Evolutionary conservation across 2,329 filamentous ascomycete genomes (phyloP).

Genomic region (Gliomastix tumulicola): DNA sequence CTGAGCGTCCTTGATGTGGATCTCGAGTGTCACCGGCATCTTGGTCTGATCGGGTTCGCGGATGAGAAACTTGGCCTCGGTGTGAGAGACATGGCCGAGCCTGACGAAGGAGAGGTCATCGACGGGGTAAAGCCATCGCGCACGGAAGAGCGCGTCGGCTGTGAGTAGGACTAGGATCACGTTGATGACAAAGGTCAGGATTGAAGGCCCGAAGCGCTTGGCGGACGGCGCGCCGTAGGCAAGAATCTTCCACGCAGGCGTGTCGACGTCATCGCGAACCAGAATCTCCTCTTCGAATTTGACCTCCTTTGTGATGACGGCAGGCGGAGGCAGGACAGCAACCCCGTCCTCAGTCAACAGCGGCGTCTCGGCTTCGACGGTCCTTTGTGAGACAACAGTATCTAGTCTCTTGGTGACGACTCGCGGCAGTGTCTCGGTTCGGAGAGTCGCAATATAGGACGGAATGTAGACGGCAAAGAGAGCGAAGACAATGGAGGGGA

Average conservation of each 20-base stretch:
- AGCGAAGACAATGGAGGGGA: slow-evolving; percentile 49
- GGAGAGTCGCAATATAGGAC: slow-evolving; percentile 53
- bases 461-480: slow-evolving; percentile 61
- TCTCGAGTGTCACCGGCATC: slow-evolving; percentile 69
- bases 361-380: slow-evolving; percentile 16
- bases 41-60: slow-evolving; percentile 72
- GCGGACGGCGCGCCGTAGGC: slow-evolving; percentile 71
- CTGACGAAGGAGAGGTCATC: slow-evolving; percentile 79
- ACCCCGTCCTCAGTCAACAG: slow-evolving; percentile 21
- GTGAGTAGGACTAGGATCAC: slow-evolving; percentile 59
- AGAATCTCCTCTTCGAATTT: slow-evolving; percentile 58
- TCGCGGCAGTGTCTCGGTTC: slow-evolving; percentile 48
- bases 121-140: slow-evolving; percentile 60
- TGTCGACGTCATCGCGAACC: slow-evolving; percentile 48
- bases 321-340: slow-evolving; percentile 17
- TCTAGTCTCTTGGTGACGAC: slow-evolving; percentile 56
- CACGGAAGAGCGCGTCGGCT: slow-evolving; percentile 72
- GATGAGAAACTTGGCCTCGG: slow-evolving; percentile 72
- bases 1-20: slow-evolving; percentile 45
- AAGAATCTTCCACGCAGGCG: slow-evolving; percentile 56
- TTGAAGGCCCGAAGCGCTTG: slow-evolving; percentile 58
- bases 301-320: slow-evolving; percentile 41
- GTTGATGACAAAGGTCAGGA: slow-evolving; percentile 67
- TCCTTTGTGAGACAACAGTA: slow-evolving; percentile 42
- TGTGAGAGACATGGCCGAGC: slow-evolving; percentile 78